Percentiles rank a stretch among this genome's conserved stretches.
These are phyloP conservation scores for Stenocarpella maydis DNA, from an alignment of 2,329 filamentous ascomycete genomes.

Conservation along the genomic window DNA sequence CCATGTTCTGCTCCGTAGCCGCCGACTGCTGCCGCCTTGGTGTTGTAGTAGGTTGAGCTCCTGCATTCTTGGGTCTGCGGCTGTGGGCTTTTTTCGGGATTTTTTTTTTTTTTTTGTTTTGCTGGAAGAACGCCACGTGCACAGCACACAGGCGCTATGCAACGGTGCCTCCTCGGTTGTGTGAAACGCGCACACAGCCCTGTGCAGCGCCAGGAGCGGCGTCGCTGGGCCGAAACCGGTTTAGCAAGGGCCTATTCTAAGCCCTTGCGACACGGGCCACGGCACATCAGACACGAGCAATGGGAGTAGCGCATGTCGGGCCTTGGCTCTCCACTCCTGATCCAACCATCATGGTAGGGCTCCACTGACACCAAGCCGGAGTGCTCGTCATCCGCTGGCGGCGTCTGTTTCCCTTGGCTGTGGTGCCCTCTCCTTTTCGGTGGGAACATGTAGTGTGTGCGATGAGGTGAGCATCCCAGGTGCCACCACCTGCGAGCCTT, in stretches of 20 bases:
- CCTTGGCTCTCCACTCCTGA: constrained; percentile 13
- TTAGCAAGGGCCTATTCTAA: constrained; percentile 21
- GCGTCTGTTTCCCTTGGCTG: background rate
- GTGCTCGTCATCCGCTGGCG: constrained; percentile 16
- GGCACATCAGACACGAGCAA: constrained; percentile 22
- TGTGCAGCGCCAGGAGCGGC: constrained; percentile 10
- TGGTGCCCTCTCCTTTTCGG: constrained; percentile 1
- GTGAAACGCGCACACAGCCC: constrained; percentile 14
- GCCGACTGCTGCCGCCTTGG: constrained; percentile 2
- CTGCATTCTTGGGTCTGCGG: constrained; percentile 3
- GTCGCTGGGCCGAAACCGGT: constrained; percentile 4
- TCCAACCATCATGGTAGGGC: background rate
- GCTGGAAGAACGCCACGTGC: constrained; percentile 6
- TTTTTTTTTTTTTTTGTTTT: no score
- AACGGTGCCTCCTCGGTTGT: constrained; percentile 1
- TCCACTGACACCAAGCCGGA: constrained; percentile 21
- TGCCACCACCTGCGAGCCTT: background rate
- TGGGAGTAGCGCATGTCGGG: constrained; percentile 14
- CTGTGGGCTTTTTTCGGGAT: no score
- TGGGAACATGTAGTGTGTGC: background rate
- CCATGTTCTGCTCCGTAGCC: no score
- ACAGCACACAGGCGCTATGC: background rate
- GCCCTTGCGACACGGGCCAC: constrained; percentile 18
- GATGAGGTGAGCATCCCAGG: background rate
- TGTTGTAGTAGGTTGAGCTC: background rate